Conservation (phyloP, 2,329 filamentous ascomycete genomes). For the Cercospora beticola region DNA sequence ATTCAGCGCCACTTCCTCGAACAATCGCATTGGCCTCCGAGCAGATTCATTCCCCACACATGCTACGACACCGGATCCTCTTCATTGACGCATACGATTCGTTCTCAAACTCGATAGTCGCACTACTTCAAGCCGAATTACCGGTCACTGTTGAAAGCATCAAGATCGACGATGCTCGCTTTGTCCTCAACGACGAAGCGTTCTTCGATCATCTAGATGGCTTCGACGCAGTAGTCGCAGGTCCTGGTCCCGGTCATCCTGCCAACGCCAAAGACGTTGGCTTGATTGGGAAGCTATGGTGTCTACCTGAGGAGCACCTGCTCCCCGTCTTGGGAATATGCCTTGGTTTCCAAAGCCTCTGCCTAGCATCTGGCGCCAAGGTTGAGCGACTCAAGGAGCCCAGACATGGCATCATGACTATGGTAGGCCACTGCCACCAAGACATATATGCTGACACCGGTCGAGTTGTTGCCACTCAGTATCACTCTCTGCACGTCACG, state of each 20-base stretch:
- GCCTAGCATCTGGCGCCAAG: conserved; percentile 64
- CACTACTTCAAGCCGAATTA: conserved; percentile 70
- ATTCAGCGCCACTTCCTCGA: not conserved
- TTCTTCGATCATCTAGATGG: conserved; percentile 50
- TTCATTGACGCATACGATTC: conserved; percentile 97
- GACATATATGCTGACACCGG: conserved; percentile 67
- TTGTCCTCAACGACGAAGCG: conserved; percentile 39
- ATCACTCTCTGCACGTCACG: conserved; percentile 63
- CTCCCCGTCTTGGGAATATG: conserved; percentile 86
- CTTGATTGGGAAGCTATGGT: conserved; percentile 75
- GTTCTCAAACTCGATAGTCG: conserved; percentile 92
- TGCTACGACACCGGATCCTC: conserved; percentile 54
- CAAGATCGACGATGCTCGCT: conserved; percentile 59
- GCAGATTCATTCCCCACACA: conserved; percentile 16
- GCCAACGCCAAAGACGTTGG: conserved; percentile 73
- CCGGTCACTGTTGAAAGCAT: conserved; percentile 60
- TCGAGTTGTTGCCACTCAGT: conserved; percentile 69
- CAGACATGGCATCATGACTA: conserved; percentile 76
- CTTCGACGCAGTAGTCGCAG: conserved; percentile 85
- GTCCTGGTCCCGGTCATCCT: conserved; percentile 86
- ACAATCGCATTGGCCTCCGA: conserved; percentile 5
- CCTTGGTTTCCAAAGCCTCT: conserved; percentile 82
- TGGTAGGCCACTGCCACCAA: conserved; percentile 58
- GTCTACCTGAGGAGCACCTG: conserved; percentile 56
- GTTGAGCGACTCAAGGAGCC: conserved; percentile 69